A percentile compares a stretch with the other conserved stretches of the same genome.
phyloP scores from a whole-genome alignment of 148 eudicot genomes.

The Nepenthes mirabilis region DNA sequence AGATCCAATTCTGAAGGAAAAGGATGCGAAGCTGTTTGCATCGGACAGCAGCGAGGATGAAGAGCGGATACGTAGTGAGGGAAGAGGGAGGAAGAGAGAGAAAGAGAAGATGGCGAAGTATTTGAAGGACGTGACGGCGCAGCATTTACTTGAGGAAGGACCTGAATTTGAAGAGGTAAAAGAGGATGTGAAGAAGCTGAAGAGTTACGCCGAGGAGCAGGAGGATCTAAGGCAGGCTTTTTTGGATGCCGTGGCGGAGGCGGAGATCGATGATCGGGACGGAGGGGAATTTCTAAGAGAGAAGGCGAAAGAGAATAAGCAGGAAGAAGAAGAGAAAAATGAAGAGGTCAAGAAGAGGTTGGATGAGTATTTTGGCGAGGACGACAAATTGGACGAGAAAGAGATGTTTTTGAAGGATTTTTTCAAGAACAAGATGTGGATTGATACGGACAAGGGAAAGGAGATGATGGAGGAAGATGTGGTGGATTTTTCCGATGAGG shows the following conservation, averaged over 20 bases:
- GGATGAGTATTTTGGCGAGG: conserved; percentile 64
- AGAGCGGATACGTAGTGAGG: conserved; percentile 6
- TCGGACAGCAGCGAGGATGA: conserved; percentile 25
- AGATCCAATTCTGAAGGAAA: conserved; percentile 47
- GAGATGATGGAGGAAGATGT: conserved; percentile 13
- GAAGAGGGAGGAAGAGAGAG: conserved; percentile 3
- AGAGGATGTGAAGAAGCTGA: conserved; percentile 42
- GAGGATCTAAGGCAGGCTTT: conserved; percentile 25
- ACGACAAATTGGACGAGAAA: conserved; percentile 58
- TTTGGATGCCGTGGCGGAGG: conserved; percentile 29
- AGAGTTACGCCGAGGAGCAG: conserved; percentile 27
- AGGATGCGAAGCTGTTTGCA: conserved; percentile 47
- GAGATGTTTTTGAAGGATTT: conserved; percentile 60
- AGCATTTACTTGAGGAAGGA: conserved; percentile 63
- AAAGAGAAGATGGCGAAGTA: conserved; percentile 42
- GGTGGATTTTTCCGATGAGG: conserved; percentile 52
- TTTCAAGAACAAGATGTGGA: conserved; percentile 67
- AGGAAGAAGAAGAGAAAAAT: conserved; percentile 24
- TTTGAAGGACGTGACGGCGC: conserved; percentile 71
- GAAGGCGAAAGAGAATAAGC: conserved; percentile 14
- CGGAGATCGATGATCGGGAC: conserved; percentile 12
- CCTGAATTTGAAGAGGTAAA: conserved; percentile 59
- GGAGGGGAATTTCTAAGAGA: conserved; percentile 6
- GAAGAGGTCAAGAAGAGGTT: conserved; percentile 43
- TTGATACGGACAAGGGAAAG: conserved; percentile 29